Base-by-base conservation (phyloP, 208 protist species). In the Crithidia bombi region DNA sequence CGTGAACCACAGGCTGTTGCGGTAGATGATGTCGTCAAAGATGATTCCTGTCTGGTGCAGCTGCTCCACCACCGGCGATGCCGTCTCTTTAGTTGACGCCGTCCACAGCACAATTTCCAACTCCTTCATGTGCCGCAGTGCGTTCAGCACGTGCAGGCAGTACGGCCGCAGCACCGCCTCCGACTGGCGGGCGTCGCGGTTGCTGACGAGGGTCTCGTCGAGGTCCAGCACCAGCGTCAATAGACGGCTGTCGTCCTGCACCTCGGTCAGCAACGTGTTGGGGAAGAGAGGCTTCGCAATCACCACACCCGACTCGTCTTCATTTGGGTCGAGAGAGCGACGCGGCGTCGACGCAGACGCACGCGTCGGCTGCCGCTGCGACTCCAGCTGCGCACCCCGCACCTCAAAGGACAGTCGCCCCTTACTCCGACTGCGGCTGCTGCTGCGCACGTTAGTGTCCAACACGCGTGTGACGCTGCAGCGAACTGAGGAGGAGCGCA, bases 41-140 rank as follows among this genome's bases (percentile, higher is more conserved):
- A 96, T 86, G 49, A 73, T 32, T 32, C 90, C 87, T 25, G 78
- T 83, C 59, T 75, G 62, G 58, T 91, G 81, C 44, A 97, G 76
- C 69, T 94, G 91, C 61, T 89, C 69, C 61, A 96, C 87, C 57
- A 98, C 92, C 11, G 83, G 86, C 36, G 69, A 63, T 19, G 89
- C 94, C 38, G 92, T 96, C 58, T 92, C 89, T 67, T 95, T 91
- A 25, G 92, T 98, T 10, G 90, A 96, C 3, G 94, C 94, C 10
- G 94, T 98, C 92, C 94, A 98, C 58, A 98, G 65, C 21, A 98
- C 90, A 73, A 98, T 89, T 77, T 98, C 94, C 54, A 97, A 35
- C 19, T 87, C 81, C 62, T 82, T 81, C 84, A 91, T 93, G 74
- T 95, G 83, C 0, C 82, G 89, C 44, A 98, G 79, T 2, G 90